Evolutionary conservation across 108 stramenopile genomes (phyloP), one percentile per base, ranked within the genome.

Genomic region (Nitzschia palea): DNA sequence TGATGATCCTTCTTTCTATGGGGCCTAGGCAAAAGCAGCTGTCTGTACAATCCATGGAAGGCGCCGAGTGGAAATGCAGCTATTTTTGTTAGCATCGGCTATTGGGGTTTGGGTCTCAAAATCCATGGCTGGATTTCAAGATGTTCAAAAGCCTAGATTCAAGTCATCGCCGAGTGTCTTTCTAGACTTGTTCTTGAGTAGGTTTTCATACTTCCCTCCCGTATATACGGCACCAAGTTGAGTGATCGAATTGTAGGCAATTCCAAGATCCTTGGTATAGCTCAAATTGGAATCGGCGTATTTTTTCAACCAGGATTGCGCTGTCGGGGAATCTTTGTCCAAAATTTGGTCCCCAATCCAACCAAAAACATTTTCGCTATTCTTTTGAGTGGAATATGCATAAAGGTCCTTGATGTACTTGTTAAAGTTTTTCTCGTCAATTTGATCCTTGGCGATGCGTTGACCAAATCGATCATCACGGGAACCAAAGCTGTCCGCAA

Each of bases 151-250:
- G 37, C 37, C 37, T 20, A 88, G 80, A 48, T 84, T 81, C 66
- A 90, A 65, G 5, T 91, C 84, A 63, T 88, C 85, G 47, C 86
- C 78, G 58, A 94, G 62, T 45, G 76, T 87, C 77, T 89, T 89
- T 44, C 87, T 76, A 58, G 81, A 74, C 63, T 77, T 87, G 65
- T 88, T 86, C 80, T 94, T 90, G 62, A 94, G 79, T 48, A 94
- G 59, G 60, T 73, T 84, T 65, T 90, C 93, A 68, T 94, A 94
- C 66, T 90, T 94, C 26, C 93, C 93, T 34, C 93, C 93, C 0
- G 93, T 94, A 62, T 78, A 94, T 54, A 90, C 87, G 4, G 77
- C 88, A 29, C 93, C 93, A 45, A 90, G 69, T 58, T 88, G 86
- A n/a, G 93, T 94, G 32, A 91, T 50, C n/a, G 83, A 47, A 61